phyloP scores from a whole-genome alignment of 2,329 filamentous ascomycete species.

The Bipolaris victoriae region DNA sequence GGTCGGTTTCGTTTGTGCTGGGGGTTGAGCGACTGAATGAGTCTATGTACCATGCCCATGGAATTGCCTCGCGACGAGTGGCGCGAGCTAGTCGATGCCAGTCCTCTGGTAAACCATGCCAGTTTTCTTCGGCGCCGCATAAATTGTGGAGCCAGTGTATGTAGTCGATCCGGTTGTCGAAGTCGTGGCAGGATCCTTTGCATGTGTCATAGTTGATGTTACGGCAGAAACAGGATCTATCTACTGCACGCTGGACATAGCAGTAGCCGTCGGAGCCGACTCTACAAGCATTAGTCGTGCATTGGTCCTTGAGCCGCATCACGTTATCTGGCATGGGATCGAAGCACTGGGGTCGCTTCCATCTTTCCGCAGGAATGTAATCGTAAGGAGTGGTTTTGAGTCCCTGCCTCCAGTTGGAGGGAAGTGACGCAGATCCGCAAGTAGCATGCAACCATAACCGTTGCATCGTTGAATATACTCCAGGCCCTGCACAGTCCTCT shows the following conservation, averaged over 20 bases:
- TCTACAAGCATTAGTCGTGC: conserved; percentile 42
- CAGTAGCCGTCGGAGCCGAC: conserved; percentile 41
- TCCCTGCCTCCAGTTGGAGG: conserved; percentile 33
- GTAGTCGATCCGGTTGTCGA: conserved; percentile 42
- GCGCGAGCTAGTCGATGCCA: conserved; percentile 35
- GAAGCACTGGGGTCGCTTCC: conserved; percentile 37
- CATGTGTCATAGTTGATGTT: conserved; percentile 38
- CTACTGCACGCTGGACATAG: conserved; percentile 32
- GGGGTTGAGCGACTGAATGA: conserved; percentile 13
- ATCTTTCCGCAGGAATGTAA: conserved; percentile 39
- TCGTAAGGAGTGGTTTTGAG: conserved; percentile 34
- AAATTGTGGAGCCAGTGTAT: conserved; percentile 41
- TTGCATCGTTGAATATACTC: conserved; percentile 34
- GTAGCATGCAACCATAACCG: conserved; percentile 43
- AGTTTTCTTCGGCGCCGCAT: conserved; percentile 37
- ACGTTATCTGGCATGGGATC: conserved; percentile 31
- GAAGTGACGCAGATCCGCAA: conserved; percentile 34
- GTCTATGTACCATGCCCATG: conserved; percentile 41
- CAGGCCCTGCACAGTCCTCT: conserved; percentile 28
- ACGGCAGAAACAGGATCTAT: conserved; percentile 39
- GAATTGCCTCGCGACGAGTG: conserved; percentile 37
- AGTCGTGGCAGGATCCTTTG: conserved; percentile 35
- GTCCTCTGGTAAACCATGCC: conserved; percentile 40
- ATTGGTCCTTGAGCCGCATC: conserved; percentile 28
- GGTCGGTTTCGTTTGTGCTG: background rate